Percentiles rank a stretch among this genome's conserved stretches.
Evolutionary conservation across 2,329 filamentous ascomycete species (phyloP).

Genomic region (Parascedosporium putredinis): DNA sequence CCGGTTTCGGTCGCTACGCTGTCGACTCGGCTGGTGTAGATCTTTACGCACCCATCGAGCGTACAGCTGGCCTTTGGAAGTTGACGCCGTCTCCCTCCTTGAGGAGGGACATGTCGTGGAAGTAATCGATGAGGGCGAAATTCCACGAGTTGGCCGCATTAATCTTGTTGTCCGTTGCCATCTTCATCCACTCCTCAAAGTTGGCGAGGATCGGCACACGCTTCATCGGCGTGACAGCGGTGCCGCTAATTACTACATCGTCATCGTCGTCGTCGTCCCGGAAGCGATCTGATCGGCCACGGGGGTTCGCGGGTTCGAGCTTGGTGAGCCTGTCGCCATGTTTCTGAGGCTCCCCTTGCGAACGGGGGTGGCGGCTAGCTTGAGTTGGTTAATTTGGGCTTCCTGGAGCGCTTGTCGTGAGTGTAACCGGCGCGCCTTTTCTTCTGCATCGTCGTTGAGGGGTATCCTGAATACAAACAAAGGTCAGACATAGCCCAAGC

Average conservation of each 20-base stretch:
- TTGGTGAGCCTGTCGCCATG: conserved; percentile 44
- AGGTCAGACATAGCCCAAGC: too few species aligned
- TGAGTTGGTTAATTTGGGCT: conserved; percentile 84
- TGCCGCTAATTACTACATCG: conserved; percentile 59
- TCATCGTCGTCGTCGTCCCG: conserved; percentile 45
- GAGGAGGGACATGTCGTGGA: conserved; percentile 95
- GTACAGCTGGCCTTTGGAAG: conserved; percentile 98
- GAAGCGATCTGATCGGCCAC: conserved; percentile 22
- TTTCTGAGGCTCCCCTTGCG: conserved; percentile 53
- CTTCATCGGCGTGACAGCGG: conserved; percentile 87
- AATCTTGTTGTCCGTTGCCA: conserved; percentile 99
- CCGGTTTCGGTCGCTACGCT: conserved; percentile 97
- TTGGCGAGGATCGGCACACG: conserved; percentile 91
- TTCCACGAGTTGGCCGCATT: conserved; percentile 98
- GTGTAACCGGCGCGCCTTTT: conserved; percentile 80
- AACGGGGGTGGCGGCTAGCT: conserved; percentile 63
- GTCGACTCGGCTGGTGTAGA: conserved; percentile 96
- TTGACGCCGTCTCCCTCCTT: conserved; percentile 97
- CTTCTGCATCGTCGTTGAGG: conserved; percentile 87
- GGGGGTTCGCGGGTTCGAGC: conserved; percentile 46
- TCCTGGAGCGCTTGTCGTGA: conserved; percentile 83
- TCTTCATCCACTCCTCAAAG: conserved; percentile 99
- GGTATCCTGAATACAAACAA: conserved; percentile 80
- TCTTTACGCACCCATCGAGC: conserved; percentile 95
- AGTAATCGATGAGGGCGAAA: conserved; percentile 99